Evolutionary conservation across 345 rosid species (phyloP).

Genomic region (Pistacia vera): DNA sequence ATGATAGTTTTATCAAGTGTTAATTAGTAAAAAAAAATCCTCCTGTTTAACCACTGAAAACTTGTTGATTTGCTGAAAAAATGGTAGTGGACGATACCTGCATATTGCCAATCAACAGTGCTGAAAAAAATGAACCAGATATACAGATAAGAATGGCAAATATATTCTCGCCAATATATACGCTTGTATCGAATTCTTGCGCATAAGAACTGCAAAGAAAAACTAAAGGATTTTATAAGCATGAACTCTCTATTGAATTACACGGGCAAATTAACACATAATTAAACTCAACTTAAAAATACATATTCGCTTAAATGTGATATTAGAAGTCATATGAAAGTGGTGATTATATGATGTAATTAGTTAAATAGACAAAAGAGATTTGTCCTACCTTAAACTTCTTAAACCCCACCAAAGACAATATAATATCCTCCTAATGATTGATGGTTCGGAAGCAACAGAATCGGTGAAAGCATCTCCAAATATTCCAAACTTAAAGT

Average conservation of each 20-base stretch:
- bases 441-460: slow-evolving; percentile 51
- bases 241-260: neutral
- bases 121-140: slow-evolving; percentile 66
- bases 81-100: slow-evolving; percentile 50
- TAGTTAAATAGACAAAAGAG: neutral
- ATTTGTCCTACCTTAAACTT: slow-evolving; percentile 59
- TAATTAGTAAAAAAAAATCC: neutral
- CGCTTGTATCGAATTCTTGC: slow-evolving; percentile 74
- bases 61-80: too few relatives aligned
- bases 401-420: slow-evolving; percentile 96
- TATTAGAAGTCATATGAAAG: neutral
- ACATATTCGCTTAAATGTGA: neutral
- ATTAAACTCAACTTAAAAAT: too few relatives aligned
- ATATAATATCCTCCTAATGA: slow-evolving; percentile 62
- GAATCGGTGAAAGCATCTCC: slow-evolving; percentile 67
- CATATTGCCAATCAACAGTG: slow-evolving; percentile 92
- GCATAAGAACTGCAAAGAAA: slow-evolving; percentile 68
- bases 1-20: neutral
- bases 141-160: slow-evolving; percentile 73
- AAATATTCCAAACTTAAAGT: slow-evolving; percentile 77
- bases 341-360: neutral
- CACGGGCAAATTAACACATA: too few relatives aligned
- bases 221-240: neutral
- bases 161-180: slow-evolving; percentile 68
- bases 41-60: too few relatives aligned